Base-by-base conservation (phyloP, 805 yeast species). In the Metschnikowia borealis region DNA sequence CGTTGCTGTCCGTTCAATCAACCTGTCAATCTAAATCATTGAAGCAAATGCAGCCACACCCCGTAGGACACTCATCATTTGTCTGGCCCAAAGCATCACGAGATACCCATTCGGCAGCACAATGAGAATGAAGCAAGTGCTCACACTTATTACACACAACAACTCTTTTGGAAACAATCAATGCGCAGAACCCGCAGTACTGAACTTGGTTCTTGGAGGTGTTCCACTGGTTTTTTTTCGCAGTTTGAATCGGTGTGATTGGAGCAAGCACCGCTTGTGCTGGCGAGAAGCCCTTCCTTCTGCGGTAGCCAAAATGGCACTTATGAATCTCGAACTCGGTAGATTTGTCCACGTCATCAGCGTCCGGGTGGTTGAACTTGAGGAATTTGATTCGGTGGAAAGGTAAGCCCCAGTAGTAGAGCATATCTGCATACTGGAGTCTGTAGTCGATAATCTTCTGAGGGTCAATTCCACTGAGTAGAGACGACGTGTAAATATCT, bases 381-480 rank as follows among this genome's bases (percentile, higher is more conserved):
- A 89, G 64, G 10, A 91, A 79, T 60, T 91, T 91, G 29, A 88
- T 82, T 39, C 96, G 68, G 55, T 84, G 81, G n/a, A 87, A 77
- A 0, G 90, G 87, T 17, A 90, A 72, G 0, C 94, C 95, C 97
- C 97, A 92, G 33, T 78, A 66, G 60, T 80, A 87, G 13, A 91
- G 70, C 62, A 91, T 75, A 17, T 84, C 79, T 0, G 97, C 90
- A 64, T 92, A 91, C 56, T 83, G 85, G 18, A 78, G 75, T 37
- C 96, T 65, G 62, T 81, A 79, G 49, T 60, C 45, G 38, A 62
- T 64, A 41, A 79, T 65, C 44, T 71, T 71, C 1, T 62, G 61
- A 7, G 58, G 59, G 41, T 74, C 72, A 8, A 70, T 65, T 2
- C 73, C 61, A 38, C 70, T 71, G 45, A 81, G 66, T 42, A 82